Evolutionary conservation across 805 yeast species (phyloP).

Genomic region (Citeromyces matritensis): DNA sequence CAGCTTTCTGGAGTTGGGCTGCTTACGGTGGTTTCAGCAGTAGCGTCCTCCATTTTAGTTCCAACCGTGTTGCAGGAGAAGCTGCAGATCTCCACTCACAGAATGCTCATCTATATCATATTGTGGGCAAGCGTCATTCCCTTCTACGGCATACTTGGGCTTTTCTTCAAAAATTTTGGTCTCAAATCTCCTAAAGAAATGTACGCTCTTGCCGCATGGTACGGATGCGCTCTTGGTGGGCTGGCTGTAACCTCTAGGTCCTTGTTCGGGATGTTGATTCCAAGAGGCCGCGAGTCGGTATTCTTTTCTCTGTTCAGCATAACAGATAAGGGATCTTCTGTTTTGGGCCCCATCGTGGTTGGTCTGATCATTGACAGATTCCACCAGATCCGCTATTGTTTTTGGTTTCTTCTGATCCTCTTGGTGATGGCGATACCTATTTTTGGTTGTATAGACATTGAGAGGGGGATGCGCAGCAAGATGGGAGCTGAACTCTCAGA

Average conservation of each 20-base stretch:
- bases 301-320: constrained; percentile 65
- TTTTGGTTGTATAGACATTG: constrained; percentile 36
- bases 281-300: constrained; percentile 60
- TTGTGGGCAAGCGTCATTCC: constrained; percentile 56
- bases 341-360: constrained; percentile 59
- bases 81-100: constrained; percentile 26
- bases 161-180: constrained; percentile 38
- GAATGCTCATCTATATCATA: constrained; percentile 34
- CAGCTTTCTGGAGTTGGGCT: constrained; percentile 52
- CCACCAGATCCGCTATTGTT: constrained; percentile 61
- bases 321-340: constrained; percentile 70
- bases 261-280: constrained; percentile 52
- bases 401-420: constrained; percentile 42
- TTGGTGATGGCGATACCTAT: constrained; percentile 42
- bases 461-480: constrained; percentile 30
- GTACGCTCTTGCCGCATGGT: constrained; percentile 57
- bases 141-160: constrained; percentile 55
- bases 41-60: constrained; percentile 44
- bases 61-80: constrained; percentile 26
- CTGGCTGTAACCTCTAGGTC: constrained; percentile 57
- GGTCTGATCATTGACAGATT: constrained; percentile 60
- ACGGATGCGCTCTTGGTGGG: constrained; percentile 66
- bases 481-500: constrained; percentile 1
- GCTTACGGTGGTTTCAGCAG: constrained; percentile 51
- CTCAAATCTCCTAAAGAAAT: constrained; percentile 51